Percentiles rank a stretch among this genome's conserved stretches.
phyloP scores from a whole-genome alignment of 352 stramenopile genomes.

The Phytophthora tubulina region DNA sequence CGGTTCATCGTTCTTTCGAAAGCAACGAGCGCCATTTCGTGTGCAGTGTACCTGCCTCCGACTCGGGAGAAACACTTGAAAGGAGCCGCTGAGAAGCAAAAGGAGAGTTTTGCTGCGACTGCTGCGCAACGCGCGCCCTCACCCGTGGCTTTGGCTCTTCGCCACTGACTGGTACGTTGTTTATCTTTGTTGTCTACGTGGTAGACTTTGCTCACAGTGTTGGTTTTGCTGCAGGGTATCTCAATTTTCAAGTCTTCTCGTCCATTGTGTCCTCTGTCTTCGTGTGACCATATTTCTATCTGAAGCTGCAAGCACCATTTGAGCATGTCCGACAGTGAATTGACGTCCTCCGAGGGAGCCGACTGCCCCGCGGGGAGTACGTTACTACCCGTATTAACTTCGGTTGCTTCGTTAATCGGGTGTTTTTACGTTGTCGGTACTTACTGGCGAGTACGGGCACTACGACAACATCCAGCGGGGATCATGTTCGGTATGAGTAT shows the following conservation, averaged over 20 bases:
- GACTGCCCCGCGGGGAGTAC: slow-evolving; percentile 58
- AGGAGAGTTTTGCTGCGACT: slow-evolving; percentile 12
- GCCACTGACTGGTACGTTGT: slow-evolving; percentile 41
- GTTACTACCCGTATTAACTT: slow-evolving; percentile 72
- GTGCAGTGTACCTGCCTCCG: not conserved
- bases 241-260: slow-evolving; percentile 11
- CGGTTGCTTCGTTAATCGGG: slow-evolving; percentile 69
- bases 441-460: slow-evolving; percentile 69
- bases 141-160: slow-evolving; percentile 38
- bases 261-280: slow-evolving; percentile 22
- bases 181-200: not conserved
- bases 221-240: slow-evolving; percentile 33
- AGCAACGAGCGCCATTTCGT: slow-evolving; percentile 37
- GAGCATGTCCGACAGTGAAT: slow-evolving; percentile 24
- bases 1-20: slow-evolving; percentile 37
- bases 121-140: slow-evolving; percentile 7
- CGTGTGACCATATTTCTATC: slow-evolving; percentile 4
- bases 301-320: not conserved
- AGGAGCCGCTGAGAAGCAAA: slow-evolving; percentile 41
- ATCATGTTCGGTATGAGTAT: slow-evolving; percentile 91
- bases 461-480: slow-evolving; percentile 82
- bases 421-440: slow-evolving; percentile 85
- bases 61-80: slow-evolving; percentile 34
- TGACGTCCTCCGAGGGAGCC: slow-evolving; percentile 18
- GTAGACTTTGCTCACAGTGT: slow-evolving; percentile 8